Evolutionary conservation across 805 yeast species (phyloP), one percentile per base, ranked within the genome.

Genomic region (Suhomyces sp.): DNA sequence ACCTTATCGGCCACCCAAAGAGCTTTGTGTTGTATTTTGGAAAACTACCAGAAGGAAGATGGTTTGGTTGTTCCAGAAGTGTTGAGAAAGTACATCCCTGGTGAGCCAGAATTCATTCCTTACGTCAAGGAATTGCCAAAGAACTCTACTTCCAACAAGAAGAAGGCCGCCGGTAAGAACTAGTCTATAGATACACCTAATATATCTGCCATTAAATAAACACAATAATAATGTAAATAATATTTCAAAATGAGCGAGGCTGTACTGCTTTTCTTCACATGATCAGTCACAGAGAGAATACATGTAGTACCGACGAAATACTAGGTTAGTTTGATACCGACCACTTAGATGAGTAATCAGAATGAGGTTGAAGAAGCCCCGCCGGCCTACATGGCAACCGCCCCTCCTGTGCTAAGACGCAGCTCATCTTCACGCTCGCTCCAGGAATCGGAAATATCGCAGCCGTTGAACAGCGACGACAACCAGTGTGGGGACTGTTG

Each of bases 1-100:
- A 94, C 99, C 44, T 82, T 94, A 66, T 87, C 96, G 73, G 99
- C 99, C 53, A 94, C 99, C 56, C 96, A 94, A 82, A 90, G 99
- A 79, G 97, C 99, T 15, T 79, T 94, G 67, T 94, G 99, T 79
- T 94, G 99, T 82, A 80, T 94, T 60, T 80, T 94, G 70, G 99
- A 94, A 78, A 94, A 94, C 80, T 94, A 94, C 79, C 99, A 94
- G 81, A 94, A 93, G 55, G 97, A 89, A 69, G 97, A 91, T 57
- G 98, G 99, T 67, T 80, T 93, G 66, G 84, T 84, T 53, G 83
- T 94, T 57, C 99, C 99, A 57, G 96, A 92, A 76, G 98, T 92
- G 41, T 83, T 94, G 72, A 88, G 97, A 81, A 90, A 84, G 73
- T 94, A 87, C 80, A 90, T 94, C 66, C 99, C 99, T 53, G 99